A percentile compares a stretch with the other conserved stretches of the same genome.
Evolutionary conservation across 2,329 filamentous ascomycete genomes (phyloP).

Genomic region (Aspergillus terreus): DNA sequence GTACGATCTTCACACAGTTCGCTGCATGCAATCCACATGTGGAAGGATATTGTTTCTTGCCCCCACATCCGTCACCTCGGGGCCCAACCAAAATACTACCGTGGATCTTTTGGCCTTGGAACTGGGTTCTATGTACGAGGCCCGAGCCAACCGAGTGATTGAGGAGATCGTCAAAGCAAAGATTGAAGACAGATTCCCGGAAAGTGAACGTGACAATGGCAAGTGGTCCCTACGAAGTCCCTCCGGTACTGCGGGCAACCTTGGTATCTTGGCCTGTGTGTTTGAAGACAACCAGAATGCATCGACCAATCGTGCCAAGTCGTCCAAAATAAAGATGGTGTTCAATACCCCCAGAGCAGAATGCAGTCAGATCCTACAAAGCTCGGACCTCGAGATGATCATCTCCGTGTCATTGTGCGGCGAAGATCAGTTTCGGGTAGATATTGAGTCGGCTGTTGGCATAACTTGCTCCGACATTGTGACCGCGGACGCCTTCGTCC

Average conservation of each 20-base stretch:
- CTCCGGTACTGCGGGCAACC: constrained; percentile 54
- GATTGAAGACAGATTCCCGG: constrained; percentile 79
- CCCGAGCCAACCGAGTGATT: constrained; percentile 68
- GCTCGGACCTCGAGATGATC: constrained; percentile 43
- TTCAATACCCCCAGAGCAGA: constrained; percentile 32
- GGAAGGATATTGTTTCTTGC: constrained; percentile 37
- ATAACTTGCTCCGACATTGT: constrained; percentile 71
- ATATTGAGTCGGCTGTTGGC: constrained; percentile 64
- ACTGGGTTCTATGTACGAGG: constrained; percentile 72
- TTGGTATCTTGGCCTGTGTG: constrained; percentile 49
- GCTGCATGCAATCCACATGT: constrained; percentile 55
- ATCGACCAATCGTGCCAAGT: constrained; percentile 49
- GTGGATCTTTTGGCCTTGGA: constrained; percentile 62
- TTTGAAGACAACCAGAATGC: constrained; percentile 41
- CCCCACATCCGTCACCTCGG: constrained; percentile 23
- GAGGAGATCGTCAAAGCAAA: constrained; percentile 86
- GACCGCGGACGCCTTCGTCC: constrained; percentile 66
- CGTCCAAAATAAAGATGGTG: constrained; percentile 34
- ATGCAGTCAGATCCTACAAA: constrained; percentile 27
- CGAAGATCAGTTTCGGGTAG: constrained; percentile 55
- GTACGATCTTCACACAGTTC: constrained; percentile 64
- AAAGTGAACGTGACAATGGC: constrained; percentile 74
- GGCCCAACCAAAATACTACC: constrained; percentile 18
- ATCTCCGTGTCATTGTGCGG: constrained; percentile 69
- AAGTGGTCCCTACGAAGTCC: constrained; percentile 76